Base-by-base conservation (phyloP, 495 filamentous ascomycete species). In the Schizothecium vesticola region DNA sequence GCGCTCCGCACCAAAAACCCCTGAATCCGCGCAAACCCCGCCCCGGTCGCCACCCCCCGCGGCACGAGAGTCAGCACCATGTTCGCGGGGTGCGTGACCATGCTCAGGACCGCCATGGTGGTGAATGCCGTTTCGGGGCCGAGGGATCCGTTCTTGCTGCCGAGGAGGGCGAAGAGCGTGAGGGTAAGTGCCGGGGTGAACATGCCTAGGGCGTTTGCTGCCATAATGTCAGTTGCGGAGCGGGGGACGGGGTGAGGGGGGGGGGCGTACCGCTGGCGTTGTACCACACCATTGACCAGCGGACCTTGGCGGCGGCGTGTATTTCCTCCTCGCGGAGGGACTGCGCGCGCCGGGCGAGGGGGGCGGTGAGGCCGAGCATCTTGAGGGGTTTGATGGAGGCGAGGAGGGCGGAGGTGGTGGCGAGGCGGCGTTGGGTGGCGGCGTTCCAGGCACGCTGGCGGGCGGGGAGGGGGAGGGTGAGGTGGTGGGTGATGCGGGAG, bases 341-440 rank as follows among this genome's bases (percentile, higher is more conserved):
- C 6, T 28, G 62, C 8, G 26, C 59, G 28, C 62, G 22, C 16
- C 26, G 31, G 0, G 33, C 67, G 1, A 69, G 28, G 24, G 19
- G 25, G 1, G 8, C 1, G n/a, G 80, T 79, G 4, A 90, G 72
- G 1, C 88, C 89, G 6, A 87, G 81, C 83, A 89, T 87, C 68
- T 90, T 90, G 36, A 91, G 75, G 12, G 78, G 76, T 65, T 89
- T 89, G 70, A 88, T 87, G 0, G 85, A 80, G 8, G 83, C 75
- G 2, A 90, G 71, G 77, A 87, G 83, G 1, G 81, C 73, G 11
- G 78, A 81, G 16, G 84, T 87, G 31, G 80, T 77, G 21, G 81
- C 79, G 36, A 88, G 83, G 24, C 86, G 84, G 60, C 73, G 77
- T 62, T 88, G 80, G 16, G 86, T 86, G 10, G 85, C 84, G 36